Base-by-base conservation (phyloP, 495 filamentous ascomycete genomes). In the Penicillium angulare region DNA sequence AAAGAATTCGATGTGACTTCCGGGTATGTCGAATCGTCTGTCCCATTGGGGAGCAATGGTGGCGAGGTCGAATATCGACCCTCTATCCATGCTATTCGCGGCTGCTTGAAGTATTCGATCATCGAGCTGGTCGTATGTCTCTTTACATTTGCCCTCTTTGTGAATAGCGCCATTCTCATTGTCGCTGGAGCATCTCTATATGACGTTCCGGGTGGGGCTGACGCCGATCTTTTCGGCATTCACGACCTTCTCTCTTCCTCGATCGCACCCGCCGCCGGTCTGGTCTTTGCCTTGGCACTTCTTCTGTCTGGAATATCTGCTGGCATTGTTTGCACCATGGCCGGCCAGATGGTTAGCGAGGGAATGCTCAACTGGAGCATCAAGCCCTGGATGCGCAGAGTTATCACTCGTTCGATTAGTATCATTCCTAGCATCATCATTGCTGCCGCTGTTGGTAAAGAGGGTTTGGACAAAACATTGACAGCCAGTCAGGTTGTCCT, bases 91-190 rank as follows among this genome's bases (percentile, higher is more conserved):
- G 90, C 91, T 6, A 91, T 96, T 52, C 81, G 77, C 5, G 78
- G 83, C 59, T 95, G 87, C 54, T 77, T 96, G 57, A 85, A 84
- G 44, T 92, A 92, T 67, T 89, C 87, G 7, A 87, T 92, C 69
- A 74, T 82, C 9, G 87, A 90, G 59, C 75, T 95, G 22, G 64
- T 81, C 27, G 53, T 92, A 26, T 88, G 87, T 0, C 84, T 96
- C n/a, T 89, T 92, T 61, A 89, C 89, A 15, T 93, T 95, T 60
- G 91, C 91, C 6, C 81, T 95, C n/a, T 96, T 96, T 55, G 89
- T 96, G 59, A 96, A 96, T 71, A 87, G 83, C 50, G 79, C 91
- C 47, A 96, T 96, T 60, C 82, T 96, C 39, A 93, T 96, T 63
- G 87, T 91, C 16, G 87, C 90, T 2, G 91, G 90, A 27, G 85